phyloP scores from a whole-genome alignment of 2,329 filamentous ascomycete species.

The Lachnellula hyalina region DNA sequence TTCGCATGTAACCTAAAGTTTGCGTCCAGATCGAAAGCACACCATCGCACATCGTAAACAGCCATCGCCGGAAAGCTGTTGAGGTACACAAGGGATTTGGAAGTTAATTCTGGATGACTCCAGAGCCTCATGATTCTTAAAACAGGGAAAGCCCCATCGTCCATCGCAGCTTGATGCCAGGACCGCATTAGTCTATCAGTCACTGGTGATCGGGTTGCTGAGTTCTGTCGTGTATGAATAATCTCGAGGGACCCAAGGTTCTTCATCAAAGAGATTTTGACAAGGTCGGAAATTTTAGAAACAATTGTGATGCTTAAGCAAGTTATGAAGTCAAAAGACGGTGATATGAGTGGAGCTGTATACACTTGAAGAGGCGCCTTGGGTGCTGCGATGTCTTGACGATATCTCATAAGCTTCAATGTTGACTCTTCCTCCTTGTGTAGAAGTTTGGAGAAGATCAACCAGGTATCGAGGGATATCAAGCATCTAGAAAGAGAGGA shows the following conservation, averaged over 20 bases:
- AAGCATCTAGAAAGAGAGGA: constrained; percentile 15
- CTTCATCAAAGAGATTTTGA: constrained; percentile 27
- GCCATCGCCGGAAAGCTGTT: constrained; percentile 28
- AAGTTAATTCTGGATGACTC: constrained; percentile 26
- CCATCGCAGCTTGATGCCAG: constrained; percentile 26
- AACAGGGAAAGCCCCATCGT: constrained; percentile 25
- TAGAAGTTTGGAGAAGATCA: constrained; percentile 26
- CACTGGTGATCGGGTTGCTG: constrained; percentile 7
- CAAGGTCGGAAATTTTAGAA: constrained; percentile 23
- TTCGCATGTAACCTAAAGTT: constrained; percentile 5
- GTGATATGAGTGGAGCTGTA: constrained; percentile 24
- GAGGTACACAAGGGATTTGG: constrained; percentile 26
- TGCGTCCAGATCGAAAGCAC: constrained; percentile 13
- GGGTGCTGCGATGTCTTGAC: constrained; percentile 20
- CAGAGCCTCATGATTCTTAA: constrained; percentile 30
- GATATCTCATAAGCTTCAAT: constrained; percentile 22
- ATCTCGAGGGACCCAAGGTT: constrained; percentile 31
- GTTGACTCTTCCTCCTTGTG: constrained; percentile 9
- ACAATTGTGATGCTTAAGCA: constrained; percentile 27
- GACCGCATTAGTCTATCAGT: constrained; percentile 29
- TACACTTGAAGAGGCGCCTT: constrained; percentile 22
- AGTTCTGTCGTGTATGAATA: constrained; percentile 5
- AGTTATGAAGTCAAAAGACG: constrained; percentile 29
- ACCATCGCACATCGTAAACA: constrained; percentile 27
- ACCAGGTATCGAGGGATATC: constrained; percentile 26